phyloP scores from a whole-genome alignment of 345 rosid genomes.

The Acer negundo region DNA sequence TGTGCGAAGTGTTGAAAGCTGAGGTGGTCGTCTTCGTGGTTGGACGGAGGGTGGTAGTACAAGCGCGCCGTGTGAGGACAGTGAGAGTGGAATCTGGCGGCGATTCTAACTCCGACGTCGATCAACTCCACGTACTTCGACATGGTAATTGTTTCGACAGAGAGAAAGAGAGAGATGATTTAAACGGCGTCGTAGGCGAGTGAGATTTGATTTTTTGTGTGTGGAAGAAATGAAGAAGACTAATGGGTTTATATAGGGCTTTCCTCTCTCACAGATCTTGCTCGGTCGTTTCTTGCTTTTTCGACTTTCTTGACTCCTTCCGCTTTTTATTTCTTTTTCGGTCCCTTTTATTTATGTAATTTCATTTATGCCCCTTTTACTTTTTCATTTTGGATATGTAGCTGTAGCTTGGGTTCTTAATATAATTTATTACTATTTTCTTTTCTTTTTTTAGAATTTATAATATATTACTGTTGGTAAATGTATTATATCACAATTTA shows the following conservation, averaged over 20 bases:
- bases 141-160: slow-evolving; percentile 22
- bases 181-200: too few species aligned
- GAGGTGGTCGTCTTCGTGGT: slow-evolving; percentile 23
- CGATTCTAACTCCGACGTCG: slow-evolving; percentile 48
- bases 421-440: background rate
- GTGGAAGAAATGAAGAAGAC: too few species aligned
- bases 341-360: background rate
- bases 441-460: background rate
- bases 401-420: background rate
- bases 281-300: background rate
- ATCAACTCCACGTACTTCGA: slow-evolving; percentile 49
- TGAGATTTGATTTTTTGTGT: too few species aligned
- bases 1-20: background rate
- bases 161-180: too few species aligned
- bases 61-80: slow-evolving; percentile 65
- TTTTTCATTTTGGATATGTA: background rate
- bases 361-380: background rate
- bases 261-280: too few species aligned
- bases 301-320: background rate
- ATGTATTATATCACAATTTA: too few species aligned
- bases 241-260: too few species aligned
- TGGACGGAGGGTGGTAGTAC: slow-evolving; percentile 60
- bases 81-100: slow-evolving; percentile 60
- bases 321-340: background rate
- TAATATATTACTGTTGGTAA: too few species aligned